Conservation (phyloP, 139 green algal species). For the Chlamydomonas sp. region DNA sequence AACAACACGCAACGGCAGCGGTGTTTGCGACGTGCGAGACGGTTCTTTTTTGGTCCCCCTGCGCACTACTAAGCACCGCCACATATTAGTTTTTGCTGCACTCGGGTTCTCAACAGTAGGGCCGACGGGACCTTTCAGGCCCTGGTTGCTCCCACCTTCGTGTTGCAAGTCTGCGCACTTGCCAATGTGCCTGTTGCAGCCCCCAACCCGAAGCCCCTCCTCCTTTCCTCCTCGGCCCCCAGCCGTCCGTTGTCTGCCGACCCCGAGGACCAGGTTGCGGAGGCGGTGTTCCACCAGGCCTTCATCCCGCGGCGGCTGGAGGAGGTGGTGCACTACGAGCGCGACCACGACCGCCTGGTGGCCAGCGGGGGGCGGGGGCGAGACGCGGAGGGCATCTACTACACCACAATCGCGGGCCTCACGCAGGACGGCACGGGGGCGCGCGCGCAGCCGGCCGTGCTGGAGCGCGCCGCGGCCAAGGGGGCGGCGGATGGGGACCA, state of each 20-base stretch:
- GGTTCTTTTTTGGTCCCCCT: neutral
- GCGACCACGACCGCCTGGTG: constrained; percentile 79
- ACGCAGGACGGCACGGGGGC: constrained; percentile 59
- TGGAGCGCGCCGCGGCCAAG: constrained; percentile 5
- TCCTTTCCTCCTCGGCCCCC: neutral
- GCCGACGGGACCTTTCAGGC: neutral
- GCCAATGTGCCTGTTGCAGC: neutral
- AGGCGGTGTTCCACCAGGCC: constrained; percentile 85
- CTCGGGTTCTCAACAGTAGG: neutral
- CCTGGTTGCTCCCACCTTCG: neutral
- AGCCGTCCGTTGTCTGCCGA: constrained; percentile 55
- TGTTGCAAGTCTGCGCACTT: neutral
- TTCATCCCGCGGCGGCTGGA: constrained; percentile 95
- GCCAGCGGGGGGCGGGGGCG: constrained; percentile 32
- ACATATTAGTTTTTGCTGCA: neutral
- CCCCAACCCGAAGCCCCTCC: neutral
- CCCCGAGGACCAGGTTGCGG: constrained; percentile 63
- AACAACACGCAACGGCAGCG: neutral
- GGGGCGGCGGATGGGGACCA: neutral
- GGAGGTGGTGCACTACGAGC: constrained; percentile 90
- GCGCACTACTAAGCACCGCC: neutral
- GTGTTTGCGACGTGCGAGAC: constrained; percentile 42
- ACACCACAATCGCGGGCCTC: constrained; percentile 68
- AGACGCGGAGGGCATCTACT: constrained; percentile 95
- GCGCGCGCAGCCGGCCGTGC: constrained; percentile 35